Evolutionary conservation across 2,329 filamentous ascomycete species (phyloP).

Genomic region (Diaporthe citriasiana): DNA sequence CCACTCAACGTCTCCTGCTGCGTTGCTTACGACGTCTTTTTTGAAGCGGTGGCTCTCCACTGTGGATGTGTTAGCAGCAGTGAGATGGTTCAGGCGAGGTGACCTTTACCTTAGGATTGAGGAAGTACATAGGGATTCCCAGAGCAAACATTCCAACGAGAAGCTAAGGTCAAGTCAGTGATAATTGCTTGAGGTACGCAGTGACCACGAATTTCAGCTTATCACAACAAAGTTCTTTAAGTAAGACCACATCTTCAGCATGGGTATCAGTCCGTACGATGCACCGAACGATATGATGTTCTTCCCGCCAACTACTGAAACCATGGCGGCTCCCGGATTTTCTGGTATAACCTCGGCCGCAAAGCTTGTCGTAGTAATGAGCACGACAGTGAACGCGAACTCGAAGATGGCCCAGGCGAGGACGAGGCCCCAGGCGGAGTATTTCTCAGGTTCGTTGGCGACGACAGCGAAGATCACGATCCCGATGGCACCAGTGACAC

Average conservation of each 20-base stretch:
- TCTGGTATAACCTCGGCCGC: not conserved
- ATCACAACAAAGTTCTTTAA: not conserved
- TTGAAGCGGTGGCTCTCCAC: slow-evolving; percentile 12
- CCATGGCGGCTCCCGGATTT: slow-evolving; percentile 1
- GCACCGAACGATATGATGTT: slow-evolving; percentile 8
- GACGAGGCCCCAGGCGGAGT: slow-evolving; percentile 2
- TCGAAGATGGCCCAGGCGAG: slow-evolving; percentile 1
- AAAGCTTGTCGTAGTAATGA: not conserved
- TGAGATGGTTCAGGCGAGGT: not conserved
- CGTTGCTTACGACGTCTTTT: not conserved
- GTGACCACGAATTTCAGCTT: not conserved
- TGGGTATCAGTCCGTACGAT: slow-evolving; percentile 4
- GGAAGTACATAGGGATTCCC: not conserved
- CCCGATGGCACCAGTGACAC: not conserved
- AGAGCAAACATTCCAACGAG: not conserved
- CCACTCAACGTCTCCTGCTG: not conserved
- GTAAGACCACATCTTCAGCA: slow-evolving; percentile 20
- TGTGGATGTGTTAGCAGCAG: not conserved
- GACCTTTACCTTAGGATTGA: not conserved
- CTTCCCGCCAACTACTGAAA: not conserved
- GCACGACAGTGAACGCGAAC: not conserved
- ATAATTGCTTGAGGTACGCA: accelerated
- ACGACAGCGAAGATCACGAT: not conserved
- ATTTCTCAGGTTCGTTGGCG: not conserved
- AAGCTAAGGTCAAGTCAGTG: not conserved